Evolutionary conservation across 139 green algal species (phyloP).

Genomic region (Micractinium conductrix): DNA sequence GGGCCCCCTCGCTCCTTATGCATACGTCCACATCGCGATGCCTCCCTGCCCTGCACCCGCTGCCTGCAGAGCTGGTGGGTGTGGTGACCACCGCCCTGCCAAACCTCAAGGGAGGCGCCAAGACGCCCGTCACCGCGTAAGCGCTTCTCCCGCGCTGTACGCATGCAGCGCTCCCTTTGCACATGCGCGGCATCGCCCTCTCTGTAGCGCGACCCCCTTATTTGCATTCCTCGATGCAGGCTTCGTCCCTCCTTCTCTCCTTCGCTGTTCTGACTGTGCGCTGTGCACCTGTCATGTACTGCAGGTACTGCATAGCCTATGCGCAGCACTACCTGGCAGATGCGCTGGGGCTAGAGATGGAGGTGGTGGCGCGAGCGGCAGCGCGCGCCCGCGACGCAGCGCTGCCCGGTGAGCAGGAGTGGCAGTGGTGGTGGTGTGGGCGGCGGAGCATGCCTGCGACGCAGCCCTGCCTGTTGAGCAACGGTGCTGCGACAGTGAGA

Average conservation of each 20-base stretch:
- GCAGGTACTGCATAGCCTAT: slow-evolving; percentile 39
- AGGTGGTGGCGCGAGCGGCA: background rate
- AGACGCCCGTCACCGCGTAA: slow-evolving; percentile 4
- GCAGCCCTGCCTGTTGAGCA: no score
- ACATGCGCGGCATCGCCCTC: no score
- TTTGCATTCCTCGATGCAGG: no score
- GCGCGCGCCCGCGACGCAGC: background rate
- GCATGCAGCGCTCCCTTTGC: no score
- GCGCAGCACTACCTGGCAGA: slow-evolving; percentile 28
- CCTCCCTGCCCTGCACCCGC: background rate
- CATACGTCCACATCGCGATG: background rate
- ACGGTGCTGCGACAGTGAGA: no score
- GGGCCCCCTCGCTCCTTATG: background rate
- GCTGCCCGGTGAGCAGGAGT: no score
- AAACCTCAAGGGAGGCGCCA: slow-evolving; percentile 21
- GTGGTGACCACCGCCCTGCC: background rate
- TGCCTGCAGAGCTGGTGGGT: background rate
- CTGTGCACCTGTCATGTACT: background rate
- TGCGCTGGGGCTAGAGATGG: slow-evolving; percentile 43
- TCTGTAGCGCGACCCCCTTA: no score
- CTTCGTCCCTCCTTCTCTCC: no score
- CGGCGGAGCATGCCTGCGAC: no score
- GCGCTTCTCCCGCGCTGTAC: no score
- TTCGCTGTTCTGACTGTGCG: no score
- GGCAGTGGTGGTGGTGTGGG: no score